A percentile compares a stretch with the other conserved stretches of the same genome.
These are phyloP conservation scores for Stemphylium beticola DNA, from an alignment of 2,329 filamentous ascomycete genomes.

Conservation along the genomic window DNA sequence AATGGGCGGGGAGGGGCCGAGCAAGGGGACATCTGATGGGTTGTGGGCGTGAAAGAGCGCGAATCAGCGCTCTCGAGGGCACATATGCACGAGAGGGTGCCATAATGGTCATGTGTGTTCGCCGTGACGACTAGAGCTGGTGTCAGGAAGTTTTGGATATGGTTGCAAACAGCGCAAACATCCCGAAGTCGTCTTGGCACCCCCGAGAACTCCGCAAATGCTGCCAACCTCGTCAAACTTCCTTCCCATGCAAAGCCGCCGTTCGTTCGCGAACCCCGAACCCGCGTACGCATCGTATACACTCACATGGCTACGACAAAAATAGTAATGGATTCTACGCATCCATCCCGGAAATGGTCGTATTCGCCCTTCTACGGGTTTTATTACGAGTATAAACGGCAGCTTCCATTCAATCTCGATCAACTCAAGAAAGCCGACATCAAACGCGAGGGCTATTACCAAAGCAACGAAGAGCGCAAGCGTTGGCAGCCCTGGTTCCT, in stretches of 20 bases:
- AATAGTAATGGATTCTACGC: no score
- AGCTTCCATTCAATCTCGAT: neutral
- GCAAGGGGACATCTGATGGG: conserved; percentile 26
- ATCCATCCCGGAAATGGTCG: no score
- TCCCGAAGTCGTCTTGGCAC: conserved; percentile 26
- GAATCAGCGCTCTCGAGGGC: conserved; percentile 34
- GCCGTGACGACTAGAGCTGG: neutral
- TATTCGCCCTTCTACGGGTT: neutral
- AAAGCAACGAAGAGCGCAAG: neutral
- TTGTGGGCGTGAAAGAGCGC: conserved; percentile 30
- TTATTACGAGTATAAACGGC: no score
- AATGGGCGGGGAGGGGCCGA: conserved; percentile 22
- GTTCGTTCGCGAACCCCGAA: no score
- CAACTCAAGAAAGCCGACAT: neutral
- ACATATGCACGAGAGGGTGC: conserved; percentile 29
- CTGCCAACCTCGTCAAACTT: neutral
- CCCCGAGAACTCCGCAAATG: conserved; percentile 29
- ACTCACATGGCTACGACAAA: neutral
- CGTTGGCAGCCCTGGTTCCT: neutral
- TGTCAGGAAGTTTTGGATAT: conserved; percentile 15
- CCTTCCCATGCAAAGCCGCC: neutral
- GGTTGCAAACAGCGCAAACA: conserved; percentile 19
- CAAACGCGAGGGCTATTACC: neutral
- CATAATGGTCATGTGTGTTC: conserved; percentile 14
- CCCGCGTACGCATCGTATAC: neutral